Conservation (phyloP, 1,139 yeast species). For the Debaryomyces robertsiae region DNA sequence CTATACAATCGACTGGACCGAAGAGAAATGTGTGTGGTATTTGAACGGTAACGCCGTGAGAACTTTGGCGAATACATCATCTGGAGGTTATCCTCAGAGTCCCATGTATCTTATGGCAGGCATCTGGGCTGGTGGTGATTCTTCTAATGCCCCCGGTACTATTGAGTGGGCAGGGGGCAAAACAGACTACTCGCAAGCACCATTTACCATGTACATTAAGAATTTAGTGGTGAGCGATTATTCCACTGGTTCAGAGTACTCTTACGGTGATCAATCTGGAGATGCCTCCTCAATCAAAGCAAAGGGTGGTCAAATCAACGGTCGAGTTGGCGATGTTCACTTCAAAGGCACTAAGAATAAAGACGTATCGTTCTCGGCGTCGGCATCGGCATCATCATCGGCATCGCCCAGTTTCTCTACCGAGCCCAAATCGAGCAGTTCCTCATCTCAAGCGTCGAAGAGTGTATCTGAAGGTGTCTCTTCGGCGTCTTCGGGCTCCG, state of each 20-base stretch:
- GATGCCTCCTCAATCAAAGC: conserved; percentile 66
- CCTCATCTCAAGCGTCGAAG: conserved; percentile 1
- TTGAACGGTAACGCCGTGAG: conserved; percentile 46
- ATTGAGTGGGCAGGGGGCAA: conserved; percentile 50
- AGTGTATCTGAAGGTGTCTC: conserved; percentile 7
- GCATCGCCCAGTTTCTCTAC: conserved; percentile 7
- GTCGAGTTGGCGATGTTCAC: conserved; percentile 52
- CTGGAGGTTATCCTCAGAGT: conserved; percentile 52
- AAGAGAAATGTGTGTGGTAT: conserved; percentile 41
- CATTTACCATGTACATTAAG: conserved; percentile 35
- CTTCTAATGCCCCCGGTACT: conserved; percentile 49
- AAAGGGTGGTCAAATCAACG: conserved; percentile 60
- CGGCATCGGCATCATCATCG: conserved; percentile 11
- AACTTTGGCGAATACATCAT: conserved; percentile 37
- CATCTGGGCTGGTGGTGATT: conserved; percentile 50
- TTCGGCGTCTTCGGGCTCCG: neutral
- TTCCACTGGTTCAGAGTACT: conserved; percentile 38
- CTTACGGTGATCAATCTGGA: conserved; percentile 60
- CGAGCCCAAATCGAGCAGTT: conserved; percentile 2
- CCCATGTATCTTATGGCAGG: conserved; percentile 52
- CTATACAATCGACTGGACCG: conserved; percentile 41
- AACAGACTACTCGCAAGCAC: conserved; percentile 41
- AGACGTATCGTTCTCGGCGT: conserved; percentile 7
- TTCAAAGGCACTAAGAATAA: conserved; percentile 8
- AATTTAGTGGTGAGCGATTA: conserved; percentile 34